Evolutionary conservation across 257 asterid species (phyloP).

Genomic region (Solanum chmielewskii): DNA sequence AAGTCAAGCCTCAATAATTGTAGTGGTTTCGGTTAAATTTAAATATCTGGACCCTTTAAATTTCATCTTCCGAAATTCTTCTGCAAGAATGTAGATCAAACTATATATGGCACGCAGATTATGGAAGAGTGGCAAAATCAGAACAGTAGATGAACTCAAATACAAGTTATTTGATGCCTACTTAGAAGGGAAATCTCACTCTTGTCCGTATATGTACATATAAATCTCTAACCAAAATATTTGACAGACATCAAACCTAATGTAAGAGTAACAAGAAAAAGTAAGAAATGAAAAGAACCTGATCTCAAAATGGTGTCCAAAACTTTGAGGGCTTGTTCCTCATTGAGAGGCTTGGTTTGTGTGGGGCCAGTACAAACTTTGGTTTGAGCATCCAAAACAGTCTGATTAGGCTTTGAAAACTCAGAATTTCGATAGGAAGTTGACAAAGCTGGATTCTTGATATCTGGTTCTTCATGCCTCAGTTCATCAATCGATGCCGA

Average conservation of each 20-base stretch:
- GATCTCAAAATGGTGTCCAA: constrained; percentile 72
- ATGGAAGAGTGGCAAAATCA: background rate
- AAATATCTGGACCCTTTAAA: background rate
- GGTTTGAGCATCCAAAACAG: constrained; percentile 81
- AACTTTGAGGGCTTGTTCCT: constrained; percentile 86
- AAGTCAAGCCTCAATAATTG: background rate
- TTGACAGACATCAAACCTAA: background rate
- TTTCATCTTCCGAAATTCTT: background rate
- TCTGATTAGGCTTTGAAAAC: constrained; percentile 51
- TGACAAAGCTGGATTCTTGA: constrained; percentile 58
- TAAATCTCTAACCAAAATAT: background rate
- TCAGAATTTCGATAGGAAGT: constrained; percentile 54
- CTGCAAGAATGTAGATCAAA: background rate
- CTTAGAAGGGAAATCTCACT: background rate
- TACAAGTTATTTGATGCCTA: background rate
- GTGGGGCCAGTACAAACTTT: constrained; percentile 97
- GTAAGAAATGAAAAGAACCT: constrained; percentile 21
- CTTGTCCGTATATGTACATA: background rate
- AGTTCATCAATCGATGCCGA: constrained; percentile 30
- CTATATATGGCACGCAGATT: background rate
- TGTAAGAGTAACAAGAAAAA: background rate
- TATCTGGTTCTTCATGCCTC: constrained; percentile 7
- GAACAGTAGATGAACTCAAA: background rate
- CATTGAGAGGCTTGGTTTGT: constrained; percentile 80
- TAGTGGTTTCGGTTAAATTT: background rate